These are phyloP conservation scores for Cornus florida DNA, from an alignment of 148 eudicot genomes.

Conservation along the genomic window DNA sequence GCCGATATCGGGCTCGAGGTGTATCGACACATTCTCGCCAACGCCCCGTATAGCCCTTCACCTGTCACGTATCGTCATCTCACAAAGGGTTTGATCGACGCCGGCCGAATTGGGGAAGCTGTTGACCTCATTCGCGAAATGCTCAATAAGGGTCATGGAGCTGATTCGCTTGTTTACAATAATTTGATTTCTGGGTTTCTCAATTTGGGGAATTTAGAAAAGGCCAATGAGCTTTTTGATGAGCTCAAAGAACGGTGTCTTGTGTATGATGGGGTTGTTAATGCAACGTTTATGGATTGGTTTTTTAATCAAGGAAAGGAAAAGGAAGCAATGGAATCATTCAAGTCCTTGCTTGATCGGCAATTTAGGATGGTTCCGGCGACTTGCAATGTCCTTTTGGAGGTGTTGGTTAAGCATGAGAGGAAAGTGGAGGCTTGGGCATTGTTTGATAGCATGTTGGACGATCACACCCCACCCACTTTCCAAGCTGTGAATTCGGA, in stretches of 20 bases:
- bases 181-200: conserved; percentile 67
- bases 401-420: conserved; percentile 21
- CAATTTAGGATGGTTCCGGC: conserved; percentile 36
- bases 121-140: conserved; percentile 57
- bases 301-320: too few relatives aligned
- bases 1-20: conserved; percentile 44
- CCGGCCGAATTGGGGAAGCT: conserved; percentile 53
- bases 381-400: conserved; percentile 68
- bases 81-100: conserved; percentile 58
- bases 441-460: conserved; percentile 38
- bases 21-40: conserved; percentile 35
- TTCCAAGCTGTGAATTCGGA: conserved; percentile 37
- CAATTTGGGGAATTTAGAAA: conserved; percentile 53
- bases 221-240: conserved; percentile 72
- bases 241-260: conserved; percentile 66
- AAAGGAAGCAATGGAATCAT: too few relatives aligned
- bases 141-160: conserved; percentile 64
- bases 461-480: conserved; percentile 41
- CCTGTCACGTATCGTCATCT: conserved; percentile 60
- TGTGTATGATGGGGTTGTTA: conserved; percentile 72
- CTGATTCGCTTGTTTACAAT: conserved; percentile 63
- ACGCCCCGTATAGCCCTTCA: conserved; percentile 64
- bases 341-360: neutral
- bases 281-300: conserved; percentile 4
- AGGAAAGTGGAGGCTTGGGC: conserved; percentile 34